Evolutionary conservation across 1,139 yeast species (phyloP).

Genomic region (Suhomyces terraborum): DNA sequence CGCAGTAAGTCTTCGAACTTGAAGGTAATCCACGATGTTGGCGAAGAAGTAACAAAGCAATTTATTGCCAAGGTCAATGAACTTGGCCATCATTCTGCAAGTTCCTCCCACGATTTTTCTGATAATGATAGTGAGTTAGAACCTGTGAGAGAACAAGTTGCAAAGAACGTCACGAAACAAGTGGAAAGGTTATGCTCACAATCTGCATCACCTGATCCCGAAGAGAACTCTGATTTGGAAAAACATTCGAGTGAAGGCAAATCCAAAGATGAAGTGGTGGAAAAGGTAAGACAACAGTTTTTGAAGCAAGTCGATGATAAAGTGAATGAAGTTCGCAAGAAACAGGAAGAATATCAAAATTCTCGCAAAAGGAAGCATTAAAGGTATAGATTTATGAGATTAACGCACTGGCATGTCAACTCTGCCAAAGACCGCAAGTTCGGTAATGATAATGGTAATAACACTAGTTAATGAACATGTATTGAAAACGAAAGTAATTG

Average conservation of each 20-base stretch:
- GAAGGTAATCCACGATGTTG: slow-evolving; percentile 27
- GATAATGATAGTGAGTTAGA: slow-evolving; percentile 20
- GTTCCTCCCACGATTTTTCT: slow-evolving; percentile 19
- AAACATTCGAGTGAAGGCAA: slow-evolving; percentile 3
- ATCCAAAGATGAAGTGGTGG: slow-evolving; percentile 19
- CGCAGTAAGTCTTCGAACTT: slow-evolving; percentile 16
- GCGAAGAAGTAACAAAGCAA: slow-evolving; percentile 28
- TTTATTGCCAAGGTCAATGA: slow-evolving; percentile 28
- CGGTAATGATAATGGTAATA: slow-evolving; percentile 1
- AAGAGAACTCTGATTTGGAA: slow-evolving; percentile 12
- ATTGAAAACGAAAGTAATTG: neutral
- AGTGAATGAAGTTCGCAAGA: slow-evolving; percentile 18
- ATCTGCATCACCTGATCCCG: slow-evolving; percentile 17
- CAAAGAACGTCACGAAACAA: slow-evolving; percentile 26
- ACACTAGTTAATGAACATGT: neutral
- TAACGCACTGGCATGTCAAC: neutral
- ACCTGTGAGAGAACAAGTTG: slow-evolving; percentile 26
- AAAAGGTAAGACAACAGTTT: slow-evolving; percentile 23
- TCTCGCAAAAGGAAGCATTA: slow-evolving; percentile 13
- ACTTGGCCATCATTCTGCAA: slow-evolving; percentile 18
- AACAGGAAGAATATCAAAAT: slow-evolving; percentile 17
- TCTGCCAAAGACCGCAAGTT: neutral
- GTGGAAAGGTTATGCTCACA: slow-evolving; percentile 23
- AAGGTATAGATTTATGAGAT: slow-evolving; percentile 7
- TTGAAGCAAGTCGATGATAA: slow-evolving; percentile 27